Evolutionary conservation across 139 green algal species (phyloP), one percentile per base, ranked within the genome.

Genomic region (Penium margaritaceum): DNA sequence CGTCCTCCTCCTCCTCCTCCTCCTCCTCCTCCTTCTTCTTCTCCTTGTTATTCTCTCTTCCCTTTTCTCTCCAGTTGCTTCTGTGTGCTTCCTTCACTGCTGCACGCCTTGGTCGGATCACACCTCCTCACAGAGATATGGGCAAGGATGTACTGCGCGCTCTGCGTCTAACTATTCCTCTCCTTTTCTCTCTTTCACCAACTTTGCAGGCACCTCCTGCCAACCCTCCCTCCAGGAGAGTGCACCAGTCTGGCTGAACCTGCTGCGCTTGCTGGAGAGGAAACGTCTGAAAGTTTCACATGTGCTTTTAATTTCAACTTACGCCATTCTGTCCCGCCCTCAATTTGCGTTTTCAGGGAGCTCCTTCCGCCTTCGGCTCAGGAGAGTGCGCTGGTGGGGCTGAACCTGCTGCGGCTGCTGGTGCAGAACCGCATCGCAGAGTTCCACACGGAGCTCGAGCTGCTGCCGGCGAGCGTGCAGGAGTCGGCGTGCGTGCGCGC

Each of bases 401-500:
- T 97, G 14, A 92, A 95, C 82, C 85, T 98, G 72, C 81, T 98
- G 78, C 84, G 91, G 24, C 84, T 98, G 68, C 85, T 98, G 41
- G 90, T 96, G 36, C 84, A 92, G 53, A 97, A 97, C 81, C 84
- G 93, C 47, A 96, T 95, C 62, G 91, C 94, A 21, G 94, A 98
- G 81, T 98, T 98, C 70, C 93, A 98, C 84, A 95, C 89, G 1
- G 91, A 96, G 74, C 84, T 98, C 44, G 94, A 98, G 81, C 75
- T 95, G 24, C 84, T 96, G 21, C 65, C 85, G 1, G 29, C 83
- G 19, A 67, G 94, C 19, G 29, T 39, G 21, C 71, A 80, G 15
- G 69, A 37, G 30, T 67, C 44, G 72, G n/a, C 39, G 17, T 81
- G 47, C 38, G 81, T 96, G 37, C 33, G 75, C 33, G 76, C 90